Evolutionary conservation across 805 yeast genomes (phyloP).

Genomic region (Saturnispora zaruensis): DNA sequence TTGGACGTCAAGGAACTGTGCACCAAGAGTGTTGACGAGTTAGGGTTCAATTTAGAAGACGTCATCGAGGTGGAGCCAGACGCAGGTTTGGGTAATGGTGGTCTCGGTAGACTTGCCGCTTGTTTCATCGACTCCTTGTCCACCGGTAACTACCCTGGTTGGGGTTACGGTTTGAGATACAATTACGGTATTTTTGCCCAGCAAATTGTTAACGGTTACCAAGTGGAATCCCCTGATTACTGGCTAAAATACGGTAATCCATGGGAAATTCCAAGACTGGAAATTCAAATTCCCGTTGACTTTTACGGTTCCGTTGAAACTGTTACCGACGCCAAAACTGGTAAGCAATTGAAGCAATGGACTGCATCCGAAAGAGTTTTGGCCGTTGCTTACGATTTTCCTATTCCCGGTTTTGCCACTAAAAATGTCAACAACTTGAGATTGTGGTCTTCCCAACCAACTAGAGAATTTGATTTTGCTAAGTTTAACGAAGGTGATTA

Average conservation of each 20-base stretch:
- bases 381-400: constrained; percentile 87
- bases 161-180: constrained; percentile 94
- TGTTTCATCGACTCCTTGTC: constrained; percentile 87
- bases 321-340: constrained; percentile 42
- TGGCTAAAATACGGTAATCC: constrained; percentile 88
- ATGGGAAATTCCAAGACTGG: constrained; percentile 86
- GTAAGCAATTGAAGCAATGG: constrained; percentile 60
- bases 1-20: constrained; percentile 58
- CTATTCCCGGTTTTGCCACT: constrained; percentile 85
- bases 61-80: constrained; percentile 81
- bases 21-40: constrained; percentile 46
- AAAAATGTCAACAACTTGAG: constrained; percentile 80
- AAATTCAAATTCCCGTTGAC: constrained; percentile 82
- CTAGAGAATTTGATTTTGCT: constrained; percentile 82
- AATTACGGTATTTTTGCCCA: constrained; percentile 92
- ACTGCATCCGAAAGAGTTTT: constrained; percentile 81
- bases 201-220: constrained; percentile 83
- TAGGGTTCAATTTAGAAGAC: constrained; percentile 86
- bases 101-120: constrained; percentile 89
- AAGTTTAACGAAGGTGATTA: constrained; percentile 91
- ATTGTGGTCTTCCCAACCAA: constrained; percentile 84
- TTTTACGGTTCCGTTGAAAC: constrained; percentile 77
- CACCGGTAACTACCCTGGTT: constrained; percentile 80
- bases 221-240: constrained; percentile 89
- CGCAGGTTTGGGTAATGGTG: constrained; percentile 94